These are phyloP conservation scores for Eudorina sp. DNA, from an alignment of 139 green algal genomes.

Conservation along the genomic window DNA sequence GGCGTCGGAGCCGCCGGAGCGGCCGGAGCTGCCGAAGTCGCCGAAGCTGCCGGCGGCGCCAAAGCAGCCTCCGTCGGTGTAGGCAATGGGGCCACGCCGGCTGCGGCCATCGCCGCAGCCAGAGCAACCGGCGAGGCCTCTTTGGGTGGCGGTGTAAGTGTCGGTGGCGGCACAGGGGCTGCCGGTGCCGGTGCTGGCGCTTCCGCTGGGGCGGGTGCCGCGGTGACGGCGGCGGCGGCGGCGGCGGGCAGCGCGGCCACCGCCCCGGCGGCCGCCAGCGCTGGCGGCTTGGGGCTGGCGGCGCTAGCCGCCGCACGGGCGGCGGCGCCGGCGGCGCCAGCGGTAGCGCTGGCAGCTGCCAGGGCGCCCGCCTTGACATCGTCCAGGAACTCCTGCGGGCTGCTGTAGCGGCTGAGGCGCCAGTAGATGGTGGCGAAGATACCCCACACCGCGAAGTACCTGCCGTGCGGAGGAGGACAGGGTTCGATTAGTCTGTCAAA, in stretches of 20 bases:
- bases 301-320: neutral
- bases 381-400: slow-evolving; percentile 38
- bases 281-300: neutral
- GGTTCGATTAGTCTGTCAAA: no score
- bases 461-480: neutral
- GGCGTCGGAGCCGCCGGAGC: no score
- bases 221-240: neutral
- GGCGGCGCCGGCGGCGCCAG: neutral
- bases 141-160: neutral
- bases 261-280: neutral
- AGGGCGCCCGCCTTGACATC: neutral
- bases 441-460: slow-evolving; percentile 39
- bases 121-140: neutral
- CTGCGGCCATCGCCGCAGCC: slow-evolving; percentile 1
- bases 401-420: slow-evolving; percentile 14
- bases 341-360: neutral
- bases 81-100: neutral
- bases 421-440: slow-evolving; percentile 40
- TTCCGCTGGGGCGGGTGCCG: neutral
- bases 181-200: neutral
- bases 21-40: no score
- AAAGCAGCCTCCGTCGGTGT: neutral
- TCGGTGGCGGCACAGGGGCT: neutral
- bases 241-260: neutral
- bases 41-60: no score